Conservation (phyloP, 306 rosid species). For the Citrullus mucosospermus region DNA sequence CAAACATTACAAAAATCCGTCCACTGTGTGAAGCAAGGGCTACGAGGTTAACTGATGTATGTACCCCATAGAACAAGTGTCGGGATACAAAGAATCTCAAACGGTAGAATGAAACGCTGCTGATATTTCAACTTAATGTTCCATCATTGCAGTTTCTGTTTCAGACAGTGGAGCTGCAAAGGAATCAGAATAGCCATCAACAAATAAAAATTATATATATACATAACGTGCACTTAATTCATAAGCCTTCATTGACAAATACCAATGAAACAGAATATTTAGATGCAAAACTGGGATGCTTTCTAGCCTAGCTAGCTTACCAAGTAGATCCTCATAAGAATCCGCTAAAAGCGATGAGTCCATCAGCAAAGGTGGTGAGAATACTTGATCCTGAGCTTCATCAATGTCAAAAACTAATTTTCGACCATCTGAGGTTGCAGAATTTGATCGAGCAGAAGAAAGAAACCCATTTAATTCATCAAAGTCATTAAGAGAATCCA, state of each 20-base stretch:
- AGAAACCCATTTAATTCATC: constrained; percentile 78
- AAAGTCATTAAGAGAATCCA: constrained; percentile 58
- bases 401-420: constrained; percentile 55
- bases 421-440: constrained; percentile 48
- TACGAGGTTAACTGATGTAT: not conserved
- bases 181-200: constrained; percentile 14
- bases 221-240: not conserved
- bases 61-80: not conserved
- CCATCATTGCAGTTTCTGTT: constrained; percentile 93
- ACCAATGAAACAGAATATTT: not conserved
- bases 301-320: constrained; percentile 34
- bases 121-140: constrained; percentile 35
- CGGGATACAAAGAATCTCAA: not conserved
- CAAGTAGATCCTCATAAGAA: constrained; percentile 84
- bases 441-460: constrained; percentile 49
- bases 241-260: not conserved
- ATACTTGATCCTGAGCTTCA: constrained; percentile 71
- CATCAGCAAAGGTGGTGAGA: constrained; percentile 87
- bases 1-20: not conserved
- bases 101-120: constrained; percentile 9
- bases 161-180: constrained; percentile 93
- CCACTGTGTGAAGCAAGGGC: not conserved
- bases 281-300: not conserved
- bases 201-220: not conserved
- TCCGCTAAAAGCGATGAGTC: constrained; percentile 63